These are phyloP conservation scores for Backusella sp. DNA, from an alignment of 192 early-diverging fungal species.

Conservation along the genomic window DNA sequence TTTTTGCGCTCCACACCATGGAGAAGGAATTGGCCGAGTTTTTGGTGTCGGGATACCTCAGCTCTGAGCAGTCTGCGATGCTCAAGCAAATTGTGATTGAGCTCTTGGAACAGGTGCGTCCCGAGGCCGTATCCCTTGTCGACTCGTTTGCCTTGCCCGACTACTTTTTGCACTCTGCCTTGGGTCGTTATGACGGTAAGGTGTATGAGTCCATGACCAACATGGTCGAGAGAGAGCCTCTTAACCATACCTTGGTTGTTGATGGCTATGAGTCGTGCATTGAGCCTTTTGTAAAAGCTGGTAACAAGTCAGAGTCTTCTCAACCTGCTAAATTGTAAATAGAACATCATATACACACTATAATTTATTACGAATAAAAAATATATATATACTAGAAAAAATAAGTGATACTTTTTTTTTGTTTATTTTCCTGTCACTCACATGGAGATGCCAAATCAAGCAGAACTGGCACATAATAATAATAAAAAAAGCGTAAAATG, in stretches of 20 bases:
- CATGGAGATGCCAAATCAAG: neutral
- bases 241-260: constrained; percentile 65
- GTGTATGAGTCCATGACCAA: constrained; percentile 77
- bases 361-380: neutral
- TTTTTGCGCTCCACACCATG: constrained; percentile 65
- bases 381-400: neutral
- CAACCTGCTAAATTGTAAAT: constrained; percentile 26
- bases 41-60: constrained; percentile 55
- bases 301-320: constrained; percentile 14
- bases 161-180: constrained; percentile 70
- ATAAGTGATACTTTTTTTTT: neutral
- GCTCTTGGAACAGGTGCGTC: constrained; percentile 63
- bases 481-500: neutral
- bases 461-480: neutral
- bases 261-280: constrained; percentile 55
- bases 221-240: constrained; percentile 73
- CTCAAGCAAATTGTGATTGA: constrained; percentile 51
- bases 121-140: constrained; percentile 76
- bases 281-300: constrained; percentile 31
- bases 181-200: constrained; percentile 75
- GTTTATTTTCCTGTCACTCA: neutral
- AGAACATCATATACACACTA: neutral
- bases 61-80: constrained; percentile 44
- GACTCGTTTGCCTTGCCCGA: constrained; percentile 81
- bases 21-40: constrained; percentile 70